A percentile compares a stretch with the other conserved stretches of the same genome.
Evolutionary conservation across 108 stramenopile species (phyloP).

Genomic region (Conticribra weissflogii): DNA sequence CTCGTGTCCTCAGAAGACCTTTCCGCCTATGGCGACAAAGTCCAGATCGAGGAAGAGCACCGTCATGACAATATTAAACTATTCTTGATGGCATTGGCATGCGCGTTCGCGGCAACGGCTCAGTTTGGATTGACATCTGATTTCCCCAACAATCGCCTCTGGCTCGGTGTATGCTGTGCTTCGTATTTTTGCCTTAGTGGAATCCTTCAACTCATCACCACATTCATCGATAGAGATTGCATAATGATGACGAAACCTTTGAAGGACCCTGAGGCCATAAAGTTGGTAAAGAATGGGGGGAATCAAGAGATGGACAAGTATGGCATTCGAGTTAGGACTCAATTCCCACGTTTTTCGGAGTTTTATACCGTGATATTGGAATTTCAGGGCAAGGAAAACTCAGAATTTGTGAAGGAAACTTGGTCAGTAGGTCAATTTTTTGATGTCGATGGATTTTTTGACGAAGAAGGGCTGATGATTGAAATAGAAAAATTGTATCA

Average conservation of each 20-base stretch:
- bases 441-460: slow-evolving; percentile 92
- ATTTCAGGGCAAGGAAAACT: slow-evolving; percentile 50
- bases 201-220: slow-evolving; percentile 91
- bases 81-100: slow-evolving; percentile 87
- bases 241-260: slow-evolving; percentile 85
- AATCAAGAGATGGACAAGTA: slow-evolving; percentile 61
- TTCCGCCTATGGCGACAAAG: slow-evolving; percentile 48
- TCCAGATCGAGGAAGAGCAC: slow-evolving; percentile 79
- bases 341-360: slow-evolving; percentile 88
- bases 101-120: slow-evolving; percentile 89
- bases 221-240: slow-evolving; percentile 92
- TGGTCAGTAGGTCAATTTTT: slow-evolving; percentile 93
- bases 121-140: slow-evolving; percentile 91
- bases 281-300: slow-evolving; percentile 50
- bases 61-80: slow-evolving; percentile 92
- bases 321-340: slow-evolving; percentile 80
- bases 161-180: slow-evolving; percentile 90
- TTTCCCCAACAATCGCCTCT: slow-evolving; percentile 89
- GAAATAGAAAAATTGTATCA: slow-evolving; percentile 66
- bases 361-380: slow-evolving; percentile 87
- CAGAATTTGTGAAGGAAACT: slow-evolving; percentile 65
- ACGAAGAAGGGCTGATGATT: slow-evolving; percentile 74
- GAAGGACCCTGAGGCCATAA: slow-evolving; percentile 37
- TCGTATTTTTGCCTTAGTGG: slow-evolving; percentile 91
- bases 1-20: slow-evolving; percentile 64